phyloP scores from a whole-genome alignment of 2,329 filamentous ascomycete species.

The Basipetospora chlamydospora region DNA sequence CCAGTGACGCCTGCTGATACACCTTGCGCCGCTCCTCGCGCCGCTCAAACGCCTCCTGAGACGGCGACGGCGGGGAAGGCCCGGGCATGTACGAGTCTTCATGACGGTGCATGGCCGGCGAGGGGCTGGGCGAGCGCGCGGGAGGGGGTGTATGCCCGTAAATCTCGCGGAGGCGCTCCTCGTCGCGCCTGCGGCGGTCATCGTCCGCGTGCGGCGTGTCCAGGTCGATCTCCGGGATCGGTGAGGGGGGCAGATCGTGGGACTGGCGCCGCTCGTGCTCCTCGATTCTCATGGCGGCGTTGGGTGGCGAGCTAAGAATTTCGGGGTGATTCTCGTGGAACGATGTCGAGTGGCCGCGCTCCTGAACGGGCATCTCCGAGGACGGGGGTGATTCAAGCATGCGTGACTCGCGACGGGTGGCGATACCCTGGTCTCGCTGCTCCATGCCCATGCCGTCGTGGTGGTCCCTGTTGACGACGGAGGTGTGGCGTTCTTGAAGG shows the following conservation, averaged over 20 bases:
- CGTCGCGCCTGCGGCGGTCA: slow-evolving; percentile 27
- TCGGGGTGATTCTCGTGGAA: not conserved
- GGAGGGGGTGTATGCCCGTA: slow-evolving; percentile 26
- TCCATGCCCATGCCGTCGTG: slow-evolving; percentile 2
- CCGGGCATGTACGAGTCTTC: slow-evolving; percentile 5
- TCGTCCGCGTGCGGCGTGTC: slow-evolving; percentile 11
- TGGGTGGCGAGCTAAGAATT: too few relatives aligned
- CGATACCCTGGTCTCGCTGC: not conserved
- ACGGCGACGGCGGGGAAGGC: slow-evolving; percentile 10
- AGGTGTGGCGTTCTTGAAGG: slow-evolving; percentile 1
- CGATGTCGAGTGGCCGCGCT: not conserved
- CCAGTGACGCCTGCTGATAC: slow-evolving; percentile 32
- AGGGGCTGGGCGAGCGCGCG: not conserved
- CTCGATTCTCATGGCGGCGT: slow-evolving; percentile 4
- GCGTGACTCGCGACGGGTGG: not conserved
- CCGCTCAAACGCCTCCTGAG: slow-evolving; percentile 15
- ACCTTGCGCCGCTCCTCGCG: slow-evolving; percentile 14
- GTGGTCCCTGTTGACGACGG: not conserved
- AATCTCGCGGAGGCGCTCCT: slow-evolving; percentile 38
- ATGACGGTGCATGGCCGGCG: slow-evolving; percentile 1
- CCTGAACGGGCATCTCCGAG: not conserved
- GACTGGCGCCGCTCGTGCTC: not conserved
- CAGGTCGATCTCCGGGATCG: slow-evolving; percentile 7
- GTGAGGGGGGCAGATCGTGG: slow-evolving; percentile 6
- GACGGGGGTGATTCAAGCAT: not conserved